Conservation (phyloP, 495 filamentous ascomycete species). For the Xylaria telfairii region DNA sequence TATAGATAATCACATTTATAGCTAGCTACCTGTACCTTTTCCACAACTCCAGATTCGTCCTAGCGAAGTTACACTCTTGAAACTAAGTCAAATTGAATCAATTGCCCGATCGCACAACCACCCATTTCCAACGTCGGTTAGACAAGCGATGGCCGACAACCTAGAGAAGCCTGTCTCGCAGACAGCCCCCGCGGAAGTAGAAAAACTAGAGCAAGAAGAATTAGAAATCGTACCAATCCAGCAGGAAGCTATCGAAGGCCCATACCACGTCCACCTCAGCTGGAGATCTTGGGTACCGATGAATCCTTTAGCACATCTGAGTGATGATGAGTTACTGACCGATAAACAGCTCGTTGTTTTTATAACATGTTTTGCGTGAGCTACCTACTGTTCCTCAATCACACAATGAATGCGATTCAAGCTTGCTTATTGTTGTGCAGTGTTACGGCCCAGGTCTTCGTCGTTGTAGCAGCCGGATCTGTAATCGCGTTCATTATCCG, state of each 20-base stretch:
- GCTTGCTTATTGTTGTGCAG: constrained; percentile 27
- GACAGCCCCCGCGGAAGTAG: constrained; percentile 6
- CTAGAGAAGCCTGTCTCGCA: constrained; percentile 21
- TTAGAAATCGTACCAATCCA: constrained; percentile 39
- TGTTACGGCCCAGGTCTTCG: constrained; percentile 57
- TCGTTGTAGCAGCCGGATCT: constrained; percentile 61
- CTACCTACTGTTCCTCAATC: background rate
- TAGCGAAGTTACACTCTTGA: background rate
- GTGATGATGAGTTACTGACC: constrained; percentile 16
- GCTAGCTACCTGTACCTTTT: background rate
- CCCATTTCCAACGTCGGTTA: background rate
- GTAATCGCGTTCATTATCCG: constrained; percentile 62
- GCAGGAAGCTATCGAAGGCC: constrained; percentile 38
- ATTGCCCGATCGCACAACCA: background rate
- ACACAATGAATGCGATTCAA: background rate
- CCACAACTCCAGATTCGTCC: background rate
- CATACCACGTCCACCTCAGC: constrained; percentile 38
- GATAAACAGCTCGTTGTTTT: constrained; percentile 40
- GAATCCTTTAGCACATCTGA: background rate
- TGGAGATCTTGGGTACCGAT: constrained; percentile 47
- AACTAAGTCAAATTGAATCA: background rate
- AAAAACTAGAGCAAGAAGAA: constrained; percentile 20
- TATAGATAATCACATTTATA: background rate
- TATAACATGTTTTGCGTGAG: constrained; percentile 49
- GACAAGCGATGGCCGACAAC: constrained; percentile 24